Percentiles rank a stretch among this genome's conserved stretches.
Conservation (phyloP, 2,329 filamentous ascomycete species). For the Cladosporium sp. region DNA sequence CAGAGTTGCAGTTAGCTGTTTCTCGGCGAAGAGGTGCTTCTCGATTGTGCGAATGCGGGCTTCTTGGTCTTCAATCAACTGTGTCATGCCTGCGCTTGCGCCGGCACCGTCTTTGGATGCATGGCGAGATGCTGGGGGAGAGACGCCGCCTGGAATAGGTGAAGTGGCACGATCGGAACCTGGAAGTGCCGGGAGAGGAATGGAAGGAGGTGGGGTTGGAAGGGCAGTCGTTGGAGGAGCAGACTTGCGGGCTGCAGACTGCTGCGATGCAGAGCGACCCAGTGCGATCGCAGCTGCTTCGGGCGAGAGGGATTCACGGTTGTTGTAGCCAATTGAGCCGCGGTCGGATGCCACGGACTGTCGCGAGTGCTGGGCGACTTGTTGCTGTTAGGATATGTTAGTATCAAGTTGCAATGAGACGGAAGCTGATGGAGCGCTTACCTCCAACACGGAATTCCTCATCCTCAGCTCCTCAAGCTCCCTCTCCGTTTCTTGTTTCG, state of each 20-base stretch:
- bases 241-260: constrained; percentile 79
- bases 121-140: constrained; percentile 66
- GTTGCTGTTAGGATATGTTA: constrained; percentile 54
- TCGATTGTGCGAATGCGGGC: constrained; percentile 93
- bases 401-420: constrained; percentile 15
- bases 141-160: constrained; percentile 56
- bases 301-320: constrained; percentile 48
- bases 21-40: constrained; percentile 93
- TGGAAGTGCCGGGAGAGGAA: constrained; percentile 91
- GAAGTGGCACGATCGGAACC: constrained; percentile 62
- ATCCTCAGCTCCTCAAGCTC: constrained; percentile 78
- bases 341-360: constrained; percentile 35
- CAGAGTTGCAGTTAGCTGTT: constrained; percentile 90
- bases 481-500: constrained; percentile 48
- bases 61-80: constrained; percentile 92
- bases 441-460: constrained; percentile 76
- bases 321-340: constrained; percentile 39
- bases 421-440: constrained; percentile 43
- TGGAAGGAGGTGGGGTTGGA: constrained; percentile 90
- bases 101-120: constrained; percentile 54
- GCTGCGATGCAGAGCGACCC: constrained; percentile 58
- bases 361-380: constrained; percentile 44
- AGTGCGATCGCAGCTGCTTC: constrained; percentile 44
- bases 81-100: constrained; percentile 68
- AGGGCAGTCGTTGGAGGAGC: constrained; percentile 72